These are phyloP conservation scores for Quercus aquifolioides DNA, from an alignment of 306 rosid genomes.

Conservation along the genomic window DNA sequence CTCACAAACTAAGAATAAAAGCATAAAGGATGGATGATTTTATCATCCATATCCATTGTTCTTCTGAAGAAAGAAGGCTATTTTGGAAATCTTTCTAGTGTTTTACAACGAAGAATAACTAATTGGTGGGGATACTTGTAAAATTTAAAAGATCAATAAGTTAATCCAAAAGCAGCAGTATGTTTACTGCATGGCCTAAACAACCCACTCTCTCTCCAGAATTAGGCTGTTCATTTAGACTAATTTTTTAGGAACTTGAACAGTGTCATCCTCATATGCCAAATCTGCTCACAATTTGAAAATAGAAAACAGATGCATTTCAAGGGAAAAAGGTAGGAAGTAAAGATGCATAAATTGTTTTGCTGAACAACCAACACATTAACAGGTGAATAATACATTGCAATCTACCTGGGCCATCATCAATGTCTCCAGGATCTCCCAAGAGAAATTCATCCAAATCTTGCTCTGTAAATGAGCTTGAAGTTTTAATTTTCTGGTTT, in stretches of 20 bases:
- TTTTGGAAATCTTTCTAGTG: no score
- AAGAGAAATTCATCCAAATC: constrained; percentile 70
- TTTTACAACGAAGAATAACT: neutral
- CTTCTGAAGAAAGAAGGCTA: no score
- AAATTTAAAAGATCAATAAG: no score
- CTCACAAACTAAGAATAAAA: neutral
- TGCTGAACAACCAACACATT: neutral
- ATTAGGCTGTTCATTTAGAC: neutral
- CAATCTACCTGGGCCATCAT: constrained; percentile 51
- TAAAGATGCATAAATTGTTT: neutral
- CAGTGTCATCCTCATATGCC: neutral
- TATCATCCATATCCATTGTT: neutral
- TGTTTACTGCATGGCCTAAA: neutral
- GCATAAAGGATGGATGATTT: neutral
- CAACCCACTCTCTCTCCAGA: neutral
- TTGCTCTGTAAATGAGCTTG: constrained; percentile 41
- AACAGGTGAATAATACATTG: neutral
- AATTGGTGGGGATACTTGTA: neutral
- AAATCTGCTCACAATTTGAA: neutral
- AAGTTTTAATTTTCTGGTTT: constrained; percentile 25
- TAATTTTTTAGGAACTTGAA: neutral
- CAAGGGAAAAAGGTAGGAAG: neutral
- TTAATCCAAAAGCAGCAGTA: neutral
- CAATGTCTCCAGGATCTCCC: constrained; percentile 53
- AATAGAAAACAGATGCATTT: neutral